A percentile compares a stretch with the other conserved stretches of the same genome.
Evolutionary conservation across 2,329 filamentous ascomycete species (phyloP).

Genomic region (Zopfia rhizophila): DNA sequence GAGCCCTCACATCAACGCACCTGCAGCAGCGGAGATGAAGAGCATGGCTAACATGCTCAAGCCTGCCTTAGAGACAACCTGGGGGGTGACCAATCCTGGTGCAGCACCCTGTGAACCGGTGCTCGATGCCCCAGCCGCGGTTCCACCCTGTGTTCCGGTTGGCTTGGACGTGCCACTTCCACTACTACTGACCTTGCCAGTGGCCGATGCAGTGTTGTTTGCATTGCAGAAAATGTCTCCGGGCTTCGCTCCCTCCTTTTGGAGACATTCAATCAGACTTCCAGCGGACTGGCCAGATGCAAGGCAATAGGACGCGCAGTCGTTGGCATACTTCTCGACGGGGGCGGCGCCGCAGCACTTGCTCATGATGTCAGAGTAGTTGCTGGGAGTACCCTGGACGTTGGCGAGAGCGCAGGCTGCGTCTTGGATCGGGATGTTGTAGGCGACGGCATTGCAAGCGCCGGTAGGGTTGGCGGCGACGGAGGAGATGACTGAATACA

Average conservation of each 20-base stretch:
- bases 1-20: conserved; percentile 42
- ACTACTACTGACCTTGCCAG: conserved; percentile 32
- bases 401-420: conserved; percentile 41
- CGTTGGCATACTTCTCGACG: conserved; percentile 39
- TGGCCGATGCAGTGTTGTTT: conserved; percentile 39
- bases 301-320: conserved; percentile 45
- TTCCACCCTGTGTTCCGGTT: conserved; percentile 17
- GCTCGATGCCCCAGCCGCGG: conserved; percentile 21
- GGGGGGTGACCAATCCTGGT: conserved; percentile 16
- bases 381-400: conserved; percentile 33
- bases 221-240: conserved; percentile 37
- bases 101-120: conserved; percentile 28
- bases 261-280: conserved; percentile 41
- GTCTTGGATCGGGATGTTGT: conserved; percentile 39
- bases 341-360: conserved; percentile 46
- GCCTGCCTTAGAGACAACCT: conserved; percentile 39
- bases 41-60: conserved; percentile 41
- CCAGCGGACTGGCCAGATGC: conserved; percentile 36
- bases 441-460: conserved; percentile 37
- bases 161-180: not conserved
- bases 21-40: conserved; percentile 37
- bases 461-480: too few relatives aligned
- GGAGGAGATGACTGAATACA: too few relatives aligned
- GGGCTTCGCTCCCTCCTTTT: conserved; percentile 35
- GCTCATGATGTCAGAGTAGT: conserved; percentile 35